Evolutionary conservation across 75 land plant genomes (phyloP).

Genomic region (Cupressus sempervirens): DNA sequence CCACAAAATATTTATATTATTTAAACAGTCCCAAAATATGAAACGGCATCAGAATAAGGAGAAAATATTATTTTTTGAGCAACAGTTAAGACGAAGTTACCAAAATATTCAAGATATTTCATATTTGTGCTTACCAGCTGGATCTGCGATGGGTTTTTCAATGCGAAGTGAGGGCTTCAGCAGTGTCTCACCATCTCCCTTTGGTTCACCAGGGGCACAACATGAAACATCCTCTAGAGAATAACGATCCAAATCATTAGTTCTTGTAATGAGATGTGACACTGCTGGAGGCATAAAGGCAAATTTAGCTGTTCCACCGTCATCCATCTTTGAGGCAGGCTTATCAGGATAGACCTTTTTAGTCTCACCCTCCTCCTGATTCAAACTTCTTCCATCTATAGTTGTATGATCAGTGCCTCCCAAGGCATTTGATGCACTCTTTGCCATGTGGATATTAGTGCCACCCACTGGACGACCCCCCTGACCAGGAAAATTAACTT

Average conservation of each 20-base stretch:
- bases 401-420: conserved; percentile 1
- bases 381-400: conserved; percentile 17
- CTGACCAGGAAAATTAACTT: conserved; percentile 22
- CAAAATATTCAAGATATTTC: not conserved
- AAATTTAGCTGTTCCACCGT: conserved; percentile 21
- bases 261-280: conserved; percentile 1
- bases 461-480: conserved; percentile 16
- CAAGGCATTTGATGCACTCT: conserved; percentile 4
- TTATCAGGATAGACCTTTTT: conserved; percentile 13
- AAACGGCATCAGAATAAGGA: not conserved
- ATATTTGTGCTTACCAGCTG: conserved; percentile 37
- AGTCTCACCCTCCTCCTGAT: conserved; percentile 11
- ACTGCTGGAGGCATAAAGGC: conserved; percentile 19
- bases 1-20: not conserved
- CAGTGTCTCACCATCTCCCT: conserved; percentile 5
- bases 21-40: not conserved
- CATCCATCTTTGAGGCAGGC: conserved; percentile 4
- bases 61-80: not conserved
- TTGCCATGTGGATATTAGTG: conserved; percentile 7
- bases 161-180: conserved; percentile 17
- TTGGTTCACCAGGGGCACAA: conserved; percentile 5
- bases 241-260: conserved; percentile 21
- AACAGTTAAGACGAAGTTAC: not conserved
- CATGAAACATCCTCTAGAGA: conserved; percentile 15
- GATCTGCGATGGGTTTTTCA: conserved; percentile 32